phyloP scores from a whole-genome alignment of 2,329 filamentous ascomycete species.

The Graphilbum fragrans region DNA sequence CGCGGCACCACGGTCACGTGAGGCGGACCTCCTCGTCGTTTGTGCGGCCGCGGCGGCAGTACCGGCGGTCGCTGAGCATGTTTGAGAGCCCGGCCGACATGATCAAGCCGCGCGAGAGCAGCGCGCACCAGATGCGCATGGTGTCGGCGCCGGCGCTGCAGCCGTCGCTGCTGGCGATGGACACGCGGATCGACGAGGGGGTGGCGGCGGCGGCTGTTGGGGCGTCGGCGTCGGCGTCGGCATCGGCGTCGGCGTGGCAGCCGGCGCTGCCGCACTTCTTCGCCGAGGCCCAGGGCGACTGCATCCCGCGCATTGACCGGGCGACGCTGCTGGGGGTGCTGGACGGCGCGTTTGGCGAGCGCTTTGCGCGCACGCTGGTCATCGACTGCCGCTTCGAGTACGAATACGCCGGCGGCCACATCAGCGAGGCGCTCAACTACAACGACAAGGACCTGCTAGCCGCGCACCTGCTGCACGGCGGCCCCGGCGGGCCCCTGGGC shows the following conservation, averaged over 20 bases:
- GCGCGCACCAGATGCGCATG: neutral
- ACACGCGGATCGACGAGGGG: slow-evolving; percentile 69
- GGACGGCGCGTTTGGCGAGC: slow-evolving; percentile 66
- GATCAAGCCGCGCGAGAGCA: slow-evolving; percentile 47
- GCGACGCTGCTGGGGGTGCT: slow-evolving; percentile 77
- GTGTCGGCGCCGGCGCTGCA: slow-evolving; percentile 22
- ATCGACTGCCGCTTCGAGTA: slow-evolving; percentile 98
- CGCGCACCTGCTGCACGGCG: slow-evolving; percentile 56
- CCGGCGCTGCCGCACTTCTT: slow-evolving; percentile 76
- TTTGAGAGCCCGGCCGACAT: slow-evolving; percentile 86
- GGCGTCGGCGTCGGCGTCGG: too few relatives aligned
- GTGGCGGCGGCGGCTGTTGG: neutral
- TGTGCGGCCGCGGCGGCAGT: slow-evolving; percentile 71
- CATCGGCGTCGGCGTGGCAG: slow-evolving; percentile 33
- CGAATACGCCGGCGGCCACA: slow-evolving; percentile 94
- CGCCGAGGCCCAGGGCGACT: slow-evolving; percentile 68
- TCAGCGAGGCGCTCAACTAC: slow-evolving; percentile 86
- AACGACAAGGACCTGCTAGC: slow-evolving; percentile 90
- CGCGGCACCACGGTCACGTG: slow-evolving; percentile 16
- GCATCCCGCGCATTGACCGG: slow-evolving; percentile 75
- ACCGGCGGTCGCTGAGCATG: slow-evolving; percentile 91
- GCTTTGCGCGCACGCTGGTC: slow-evolving; percentile 72
- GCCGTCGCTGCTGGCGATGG: slow-evolving; percentile 52
- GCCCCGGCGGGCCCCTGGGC: neutral
- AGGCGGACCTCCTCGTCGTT: slow-evolving; percentile 63